Percentiles rank a stretch among this genome's conserved stretches.
Evolutionary conservation across 805 yeast species (phyloP).

Genomic region (Kluyveromyces wickerhamii): DNA sequence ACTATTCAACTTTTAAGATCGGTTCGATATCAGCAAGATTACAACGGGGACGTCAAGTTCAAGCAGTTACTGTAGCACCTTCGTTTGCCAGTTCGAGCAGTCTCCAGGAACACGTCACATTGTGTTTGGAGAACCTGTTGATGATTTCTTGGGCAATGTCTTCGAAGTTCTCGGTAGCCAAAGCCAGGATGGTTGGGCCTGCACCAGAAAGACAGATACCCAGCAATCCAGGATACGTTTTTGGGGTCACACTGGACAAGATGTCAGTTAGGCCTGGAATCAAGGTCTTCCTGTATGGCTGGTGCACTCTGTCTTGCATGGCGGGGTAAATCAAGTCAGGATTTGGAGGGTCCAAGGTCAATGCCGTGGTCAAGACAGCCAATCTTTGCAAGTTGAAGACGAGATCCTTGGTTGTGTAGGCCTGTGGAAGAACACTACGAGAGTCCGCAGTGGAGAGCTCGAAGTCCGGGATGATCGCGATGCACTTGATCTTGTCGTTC

Average conservation of each 20-base stretch:
- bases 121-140: constrained; percentile 54
- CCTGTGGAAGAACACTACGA: constrained; percentile 79
- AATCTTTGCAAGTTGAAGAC: constrained; percentile 90
- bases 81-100: constrained; percentile 79
- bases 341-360: constrained; percentile 77
- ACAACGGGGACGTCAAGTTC: too few relatives aligned
- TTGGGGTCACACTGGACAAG: constrained; percentile 70
- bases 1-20: too few relatives aligned
- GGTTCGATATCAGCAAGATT: too few relatives aligned
- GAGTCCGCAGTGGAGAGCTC: constrained; percentile 91
- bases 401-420: constrained; percentile 71
- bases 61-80: constrained; percentile 67
- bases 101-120: constrained; percentile 73
- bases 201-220: constrained; percentile 97
- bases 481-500: constrained; percentile 75
- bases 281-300: constrained; percentile 87
- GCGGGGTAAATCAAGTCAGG: constrained; percentile 81
- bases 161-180: constrained; percentile 86
- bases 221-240: constrained; percentile 71
- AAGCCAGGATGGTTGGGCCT: constrained; percentile 92
- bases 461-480: constrained; percentile 88
- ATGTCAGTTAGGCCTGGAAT: constrained; percentile 89
- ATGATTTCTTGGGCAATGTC: constrained; percentile 72
- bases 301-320: constrained; percentile 95
- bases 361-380: constrained; percentile 86